Evolutionary conservation across 2,329 filamentous ascomycete genomes (phyloP).

Genomic region (Coleophoma crateriformis): DNA sequence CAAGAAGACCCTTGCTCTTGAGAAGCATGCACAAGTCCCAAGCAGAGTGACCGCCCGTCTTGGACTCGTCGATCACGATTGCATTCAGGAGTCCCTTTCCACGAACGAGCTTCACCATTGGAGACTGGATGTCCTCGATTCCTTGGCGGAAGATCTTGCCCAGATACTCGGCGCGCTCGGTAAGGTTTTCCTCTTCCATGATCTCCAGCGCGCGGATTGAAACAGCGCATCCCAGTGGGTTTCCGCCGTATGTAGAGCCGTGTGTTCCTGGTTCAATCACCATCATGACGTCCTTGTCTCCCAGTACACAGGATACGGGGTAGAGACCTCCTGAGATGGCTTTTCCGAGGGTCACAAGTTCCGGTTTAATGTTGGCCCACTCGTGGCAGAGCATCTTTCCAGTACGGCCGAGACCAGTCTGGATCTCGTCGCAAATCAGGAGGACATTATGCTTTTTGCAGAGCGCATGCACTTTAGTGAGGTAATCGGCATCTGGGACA

Average conservation of each 20-base stretch:
- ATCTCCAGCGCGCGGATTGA: conserved; percentile 93
- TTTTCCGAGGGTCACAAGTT: conserved; percentile 92
- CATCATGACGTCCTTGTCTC: conserved; percentile 87
- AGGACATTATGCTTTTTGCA: conserved; percentile 96
- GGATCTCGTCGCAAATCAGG: conserved; percentile 96
- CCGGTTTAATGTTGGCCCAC: conserved; percentile 93
- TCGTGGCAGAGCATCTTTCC: conserved; percentile 91
- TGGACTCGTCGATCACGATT: conserved; percentile 88
- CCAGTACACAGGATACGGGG: conserved; percentile 90
- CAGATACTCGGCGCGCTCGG: conserved; percentile 73
- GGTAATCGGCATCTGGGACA: conserved; percentile 86
- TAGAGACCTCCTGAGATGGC: conserved; percentile 98
- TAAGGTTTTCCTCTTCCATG: conserved; percentile 85
- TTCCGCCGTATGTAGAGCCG: conserved; percentile 97
- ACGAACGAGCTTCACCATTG: conserved; percentile 75
- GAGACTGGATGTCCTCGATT: conserved; percentile 67
- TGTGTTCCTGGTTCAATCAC: conserved; percentile 95
- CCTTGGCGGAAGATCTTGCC: conserved; percentile 81
- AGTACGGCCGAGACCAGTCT: conserved; percentile 93
- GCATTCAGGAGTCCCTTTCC: conserved; percentile 95
- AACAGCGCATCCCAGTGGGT: conserved; percentile 90
- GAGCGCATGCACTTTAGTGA: conserved; percentile 71
- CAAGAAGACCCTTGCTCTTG: conserved; percentile 91
- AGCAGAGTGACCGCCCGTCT: conserved; percentile 78
- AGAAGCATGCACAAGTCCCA: conserved; percentile 96